Evolutionary conservation across 2,329 filamentous ascomycete genomes (phyloP).

Genomic region (Rhexocercosporidium sp.): DNA sequence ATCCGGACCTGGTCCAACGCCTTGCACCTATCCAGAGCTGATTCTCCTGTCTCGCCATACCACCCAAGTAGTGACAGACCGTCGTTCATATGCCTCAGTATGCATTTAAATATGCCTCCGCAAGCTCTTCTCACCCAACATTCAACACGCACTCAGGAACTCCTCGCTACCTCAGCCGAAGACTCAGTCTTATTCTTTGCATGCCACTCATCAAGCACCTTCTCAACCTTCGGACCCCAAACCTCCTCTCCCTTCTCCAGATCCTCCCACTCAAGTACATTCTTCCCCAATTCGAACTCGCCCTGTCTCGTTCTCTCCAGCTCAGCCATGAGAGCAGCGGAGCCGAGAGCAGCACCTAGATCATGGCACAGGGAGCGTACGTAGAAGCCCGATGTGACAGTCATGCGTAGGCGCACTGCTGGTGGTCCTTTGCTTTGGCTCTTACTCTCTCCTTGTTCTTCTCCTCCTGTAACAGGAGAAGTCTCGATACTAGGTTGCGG

Average conservation of each 20-base stretch:
- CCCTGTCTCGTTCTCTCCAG: constrained; percentile 82
- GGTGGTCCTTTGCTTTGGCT: constrained; percentile 63
- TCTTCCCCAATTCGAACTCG: constrained; percentile 75
- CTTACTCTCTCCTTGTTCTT: constrained; percentile 20
- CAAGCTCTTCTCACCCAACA: not conserved
- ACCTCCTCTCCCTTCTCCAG: constrained; percentile 76
- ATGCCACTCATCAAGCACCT: constrained; percentile 52
- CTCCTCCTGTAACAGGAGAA: constrained; percentile 23
- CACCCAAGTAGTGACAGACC: not conserved
- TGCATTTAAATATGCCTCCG: not conserved
- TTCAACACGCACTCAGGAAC: not conserved
- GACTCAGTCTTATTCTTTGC: constrained; percentile 18
- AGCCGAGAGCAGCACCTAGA: constrained; percentile 80
- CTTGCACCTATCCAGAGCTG: not conserved
- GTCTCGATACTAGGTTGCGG: constrained; percentile 28
- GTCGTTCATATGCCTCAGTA: not conserved
- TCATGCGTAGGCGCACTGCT: constrained; percentile 85
- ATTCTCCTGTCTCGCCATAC: not conserved
- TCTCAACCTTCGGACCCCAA: constrained; percentile 78
- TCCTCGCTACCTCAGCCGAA: not conserved
- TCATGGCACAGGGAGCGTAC: constrained; percentile 94
- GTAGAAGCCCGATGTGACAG: constrained; percentile 95
- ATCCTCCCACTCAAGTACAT: constrained; percentile 80
- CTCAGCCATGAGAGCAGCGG: constrained; percentile 84
- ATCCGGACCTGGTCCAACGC: not conserved